phyloP scores from a whole-genome alignment of 352 stramenopile species.

The Pythium utonaiense region DNA sequence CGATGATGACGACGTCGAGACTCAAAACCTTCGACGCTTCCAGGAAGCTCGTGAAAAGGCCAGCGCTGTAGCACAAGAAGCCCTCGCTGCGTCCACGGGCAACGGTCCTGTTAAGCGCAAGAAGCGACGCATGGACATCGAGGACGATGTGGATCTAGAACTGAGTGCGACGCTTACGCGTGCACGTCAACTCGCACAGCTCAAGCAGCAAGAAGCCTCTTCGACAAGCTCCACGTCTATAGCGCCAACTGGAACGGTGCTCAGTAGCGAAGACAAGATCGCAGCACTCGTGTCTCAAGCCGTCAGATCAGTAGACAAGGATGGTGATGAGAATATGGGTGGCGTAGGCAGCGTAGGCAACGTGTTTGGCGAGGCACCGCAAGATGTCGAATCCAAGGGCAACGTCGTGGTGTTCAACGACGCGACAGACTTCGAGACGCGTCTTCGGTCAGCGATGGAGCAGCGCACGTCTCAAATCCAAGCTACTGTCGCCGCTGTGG shows the following conservation, averaged over 20 bases:
- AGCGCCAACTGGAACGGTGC: not conserved
- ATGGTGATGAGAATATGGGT: slow-evolving; percentile 22
- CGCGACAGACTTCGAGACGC: slow-evolving; percentile 80
- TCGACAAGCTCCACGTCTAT: not conserved
- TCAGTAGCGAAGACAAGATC: slow-evolving; percentile 55
- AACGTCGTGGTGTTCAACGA: slow-evolving; percentile 81
- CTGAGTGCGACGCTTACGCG: slow-evolving; percentile 71
- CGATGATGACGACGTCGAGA: slow-evolving; percentile 35
- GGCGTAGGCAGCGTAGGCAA: slow-evolving; percentile 22
- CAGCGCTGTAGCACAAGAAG: slow-evolving; percentile 40
- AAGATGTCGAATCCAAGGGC: slow-evolving; percentile 18
- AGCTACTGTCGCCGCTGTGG: slow-evolving; percentile 4
- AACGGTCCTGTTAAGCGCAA: slow-evolving; percentile 29
- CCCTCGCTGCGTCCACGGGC: slow-evolving; percentile 28
- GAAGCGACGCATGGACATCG: slow-evolving; percentile 38
- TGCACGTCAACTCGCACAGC: slow-evolving; percentile 51
- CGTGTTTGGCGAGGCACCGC: slow-evolving; percentile 47
- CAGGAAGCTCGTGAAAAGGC: slow-evolving; percentile 68
- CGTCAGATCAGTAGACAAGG: slow-evolving; percentile 23
- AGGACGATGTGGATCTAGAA: slow-evolving; percentile 72
- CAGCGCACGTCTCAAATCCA: slow-evolving; percentile 57
- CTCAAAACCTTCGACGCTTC: slow-evolving; percentile 59
- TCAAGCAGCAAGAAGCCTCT: slow-evolving; percentile 26
- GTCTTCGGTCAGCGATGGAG: slow-evolving; percentile 73
- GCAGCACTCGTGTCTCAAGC: slow-evolving; percentile 49